Base-by-base conservation (phyloP, 345 rosid genomes). In the Pseudoturritis turrita region DNA sequence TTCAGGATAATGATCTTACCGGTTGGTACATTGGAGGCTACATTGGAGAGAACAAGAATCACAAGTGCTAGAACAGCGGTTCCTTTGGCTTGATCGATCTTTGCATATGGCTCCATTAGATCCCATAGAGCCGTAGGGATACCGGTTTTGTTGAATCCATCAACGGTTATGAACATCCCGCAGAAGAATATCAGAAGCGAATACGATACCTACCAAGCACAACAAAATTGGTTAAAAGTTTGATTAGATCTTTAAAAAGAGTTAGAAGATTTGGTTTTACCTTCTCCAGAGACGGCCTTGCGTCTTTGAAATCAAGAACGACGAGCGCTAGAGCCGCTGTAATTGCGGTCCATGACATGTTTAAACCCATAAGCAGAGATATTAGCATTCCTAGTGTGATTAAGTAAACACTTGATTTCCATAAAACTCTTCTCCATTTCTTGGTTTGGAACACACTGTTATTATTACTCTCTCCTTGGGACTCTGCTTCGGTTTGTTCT, bases 331-430 rank as follows among this genome's bases (percentile, higher is more conserved):
- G 81, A 21, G 96, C 92, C 15, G 98, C 90, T 4, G 96, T 83
- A 4, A 93, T 78, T 25, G 97, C 92, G 13, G 89, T 87, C 98
- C 98, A 93, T 0, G 97, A 90, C 98, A 93, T 88, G 74, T 90
- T 83, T 43, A 87, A 81, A 55, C 97, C 98, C 76, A 81, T 45
- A 37, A 90, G 79, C 73, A 93, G 45, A 64, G 93, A 82, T 62
- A 85, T 55, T 51, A 93, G 18, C 97, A 90, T 86, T 7, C 96
- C 96, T 4, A 87, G 0, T 0, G 94, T 87, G 25, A 86, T 80
- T 13, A 85, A 58, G 65, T 89, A 89, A 49, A 90, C 92, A 76
- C 88, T 68, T 2, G 81, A 57, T 62, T 88, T 90, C 97, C 89
- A 84, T 7, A 84, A 19, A 18, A 55, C 57, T 60, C 80, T 76